Evolutionary conservation across 176 grass and related monocot species (phyloP).

Genomic region (Rhipidocladum racemiflorum): DNA sequence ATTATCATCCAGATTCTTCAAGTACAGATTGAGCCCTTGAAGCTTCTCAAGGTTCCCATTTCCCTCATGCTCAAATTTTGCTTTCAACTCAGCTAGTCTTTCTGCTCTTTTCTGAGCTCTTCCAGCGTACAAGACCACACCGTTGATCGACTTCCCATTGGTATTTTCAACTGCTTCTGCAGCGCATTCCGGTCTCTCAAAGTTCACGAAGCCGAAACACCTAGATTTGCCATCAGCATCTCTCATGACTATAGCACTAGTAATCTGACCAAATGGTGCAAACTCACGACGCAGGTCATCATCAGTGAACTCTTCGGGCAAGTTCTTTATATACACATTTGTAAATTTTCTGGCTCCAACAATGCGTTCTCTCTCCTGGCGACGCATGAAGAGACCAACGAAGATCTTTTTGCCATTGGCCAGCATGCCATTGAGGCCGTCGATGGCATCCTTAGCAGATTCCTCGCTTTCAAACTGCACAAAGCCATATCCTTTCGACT

Average conservation of each 20-base stretch:
- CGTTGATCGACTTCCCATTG: conserved; percentile 33
- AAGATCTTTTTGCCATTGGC: conserved; percentile 40
- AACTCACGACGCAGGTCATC: conserved; percentile 40
- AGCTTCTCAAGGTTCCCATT: conserved; percentile 26
- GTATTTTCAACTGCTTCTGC: conserved; percentile 14
- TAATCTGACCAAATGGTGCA: conserved; percentile 41
- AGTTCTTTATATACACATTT: conserved; percentile 56
- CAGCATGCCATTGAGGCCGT: conserved; percentile 40
- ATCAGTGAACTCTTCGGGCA: conserved; percentile 24
- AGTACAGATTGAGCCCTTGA: conserved; percentile 47
- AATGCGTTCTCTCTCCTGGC: conserved; percentile 9
- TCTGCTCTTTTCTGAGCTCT: conserved; percentile 46
- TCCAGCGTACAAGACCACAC: conserved; percentile 42
- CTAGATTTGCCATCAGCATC: conserved; percentile 34
- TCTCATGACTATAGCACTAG: conserved; percentile 42
- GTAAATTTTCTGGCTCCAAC: conserved; percentile 22
- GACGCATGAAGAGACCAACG: conserved; percentile 33
- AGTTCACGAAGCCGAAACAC: conserved; percentile 61
- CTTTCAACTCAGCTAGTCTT: conserved; percentile 40
- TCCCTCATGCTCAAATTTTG: conserved; percentile 4
- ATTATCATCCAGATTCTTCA: conserved; percentile 57
- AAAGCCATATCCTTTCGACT: conserved; percentile 51
- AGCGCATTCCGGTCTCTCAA: conserved; percentile 35
- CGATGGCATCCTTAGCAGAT: conserved; percentile 42
- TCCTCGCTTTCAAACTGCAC: conserved; percentile 41